Evolutionary conservation across 148 eudicot genomes (phyloP), one percentile per base, ranked within the genome.

Genomic region (Dysphania ambrosioides): DNA sequence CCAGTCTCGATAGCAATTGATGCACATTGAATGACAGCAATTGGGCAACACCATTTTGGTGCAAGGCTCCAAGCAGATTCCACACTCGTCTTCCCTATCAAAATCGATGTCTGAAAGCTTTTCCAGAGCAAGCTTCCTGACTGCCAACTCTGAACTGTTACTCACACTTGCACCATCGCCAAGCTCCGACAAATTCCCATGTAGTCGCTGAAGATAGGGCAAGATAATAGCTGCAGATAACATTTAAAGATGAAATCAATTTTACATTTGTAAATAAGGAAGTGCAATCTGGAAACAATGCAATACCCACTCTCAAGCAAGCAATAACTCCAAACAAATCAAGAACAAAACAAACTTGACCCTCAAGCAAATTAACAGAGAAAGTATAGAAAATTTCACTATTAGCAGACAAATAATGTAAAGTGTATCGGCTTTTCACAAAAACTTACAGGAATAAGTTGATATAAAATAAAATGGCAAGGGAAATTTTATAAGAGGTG

Each of bases 1-100:
- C 92, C 92, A 88, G 79, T 88, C 90, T 29, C 79, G 88, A 76
- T 86, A 88, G 79, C 92, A 88, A 68, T 88, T 85, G 74, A 85
- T 88, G 88, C 92, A 88, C 92, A 88, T 88, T 32, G 90, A 88
- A 68, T 88, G 92, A 68, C 88, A 88, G 68, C 90, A 88, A 66
- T 83, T 85, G 6, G 92, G 92, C 77, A 88, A 82, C 38, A 88
- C 90, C 77, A 88, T 83, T 80, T 87, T 86, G 57, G 92, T 85
- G 84, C 92, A 86, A 44, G 92, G 90, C 75, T 88, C 92, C 72
- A 88, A 82, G 85, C 92, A 88, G 68, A 88, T 88, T 76, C 92
- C 92, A 77, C 92, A 88, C 77, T 88, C 92, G n/a, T 83, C 88
- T 81, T 88, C 92, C 77, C 92, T 86, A 65, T 84, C 90, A 0